Base-by-base conservation (phyloP, 2,329 filamentous ascomycete species). In the Penicillium oxalicum region DNA sequence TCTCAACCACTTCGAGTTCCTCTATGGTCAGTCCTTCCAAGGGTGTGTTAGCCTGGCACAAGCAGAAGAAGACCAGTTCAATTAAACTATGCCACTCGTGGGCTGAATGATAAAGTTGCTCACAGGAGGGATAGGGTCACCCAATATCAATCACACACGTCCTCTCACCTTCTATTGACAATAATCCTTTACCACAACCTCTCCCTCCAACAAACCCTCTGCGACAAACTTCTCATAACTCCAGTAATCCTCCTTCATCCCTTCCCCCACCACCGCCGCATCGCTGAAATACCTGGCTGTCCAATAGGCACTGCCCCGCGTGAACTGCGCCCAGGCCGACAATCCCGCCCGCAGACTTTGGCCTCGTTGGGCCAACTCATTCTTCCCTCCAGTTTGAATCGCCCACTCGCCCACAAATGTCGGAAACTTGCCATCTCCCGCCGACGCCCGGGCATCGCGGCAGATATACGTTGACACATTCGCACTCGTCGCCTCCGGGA, bases 341-440 rank as follows among this genome's bases (percentile, higher is more conserved):
- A 61, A 37, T 1, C 60, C 58, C 3, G 51, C 49, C 11, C 47
- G 48, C 8, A 63, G 28, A 41, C 52, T 57, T 39, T 46, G 29
- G 27, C 49, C 46, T 6, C 56, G 39, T n/a, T 57, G 26, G 2
- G 45, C 52, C 13, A 60, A 42, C 8, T 46, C 47, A 29, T 61
- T 62, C 24, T 43, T 41, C 9, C 29, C 47, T 24, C 42, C 48
- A 9, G 56, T 44, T 32, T 61, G 47, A 9, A 64, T 58, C 3
- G 57, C 47, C 59, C 58, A 61, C 45, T 61, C 60, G 9, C 52
- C 58, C 8, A 61, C 52, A 45, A 60, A 62, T 9, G 52, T 56
- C 7, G 58, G 59, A 37, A 62, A 57, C 36, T 53, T 55, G 5
- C 52, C 54, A 45, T 53, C 53, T 0, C 53, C 54, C 9, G 45